Conservation (phyloP, 139 green algal genomes). For the Picochlorum sp. region DNA sequence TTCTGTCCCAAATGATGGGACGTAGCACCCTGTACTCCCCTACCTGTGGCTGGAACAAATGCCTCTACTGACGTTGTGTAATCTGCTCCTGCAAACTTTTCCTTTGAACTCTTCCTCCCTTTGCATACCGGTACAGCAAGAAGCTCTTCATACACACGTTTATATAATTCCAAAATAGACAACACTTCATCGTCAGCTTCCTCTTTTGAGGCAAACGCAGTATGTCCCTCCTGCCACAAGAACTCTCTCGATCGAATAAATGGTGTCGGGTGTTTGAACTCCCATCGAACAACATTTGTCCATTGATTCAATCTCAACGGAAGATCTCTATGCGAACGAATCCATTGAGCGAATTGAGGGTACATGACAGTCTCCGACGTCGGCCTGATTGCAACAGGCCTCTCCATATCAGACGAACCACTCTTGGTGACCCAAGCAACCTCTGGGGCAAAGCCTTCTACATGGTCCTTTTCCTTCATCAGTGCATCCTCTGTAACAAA, state of each 20-base stretch:
- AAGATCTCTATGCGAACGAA: constrained; percentile 92
- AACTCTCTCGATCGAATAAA: constrained; percentile 96
- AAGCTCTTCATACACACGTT: constrained; percentile 87
- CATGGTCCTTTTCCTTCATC: constrained; percentile 96
- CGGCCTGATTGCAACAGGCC: constrained; percentile 93
- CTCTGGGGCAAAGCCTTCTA: constrained; percentile 87
- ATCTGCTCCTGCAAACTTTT: constrained; percentile 96
- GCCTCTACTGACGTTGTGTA: constrained; percentile 97
- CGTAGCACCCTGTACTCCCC: constrained; percentile 92
- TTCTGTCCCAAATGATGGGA: constrained; percentile 97
- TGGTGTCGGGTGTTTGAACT: constrained; percentile 99
- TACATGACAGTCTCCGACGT: constrained; percentile 99
- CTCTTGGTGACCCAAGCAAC: constrained; percentile 91
- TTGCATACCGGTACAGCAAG: constrained; percentile 89
- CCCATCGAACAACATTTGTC: constrained; percentile 98
- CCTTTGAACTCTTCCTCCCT: constrained; percentile 85
- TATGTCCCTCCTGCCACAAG: constrained; percentile 87
- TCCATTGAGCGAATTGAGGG: constrained; percentile 92
- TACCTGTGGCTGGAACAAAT: constrained; percentile 86
- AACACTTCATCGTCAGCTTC: constrained; percentile 90
- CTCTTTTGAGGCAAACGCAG: constrained; percentile 71
- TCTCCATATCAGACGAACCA: constrained; percentile 82
- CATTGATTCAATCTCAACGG: constrained; percentile 97
- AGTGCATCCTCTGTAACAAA: constrained; percentile 96
- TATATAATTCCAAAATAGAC: constrained; percentile 84